Percentiles rank a stretch among this genome's conserved stretches.
These are phyloP conservation scores for Aspergillus hiratsukae DNA, from an alignment of 2,329 filamentous ascomycete species.

Conservation along the genomic window DNA sequence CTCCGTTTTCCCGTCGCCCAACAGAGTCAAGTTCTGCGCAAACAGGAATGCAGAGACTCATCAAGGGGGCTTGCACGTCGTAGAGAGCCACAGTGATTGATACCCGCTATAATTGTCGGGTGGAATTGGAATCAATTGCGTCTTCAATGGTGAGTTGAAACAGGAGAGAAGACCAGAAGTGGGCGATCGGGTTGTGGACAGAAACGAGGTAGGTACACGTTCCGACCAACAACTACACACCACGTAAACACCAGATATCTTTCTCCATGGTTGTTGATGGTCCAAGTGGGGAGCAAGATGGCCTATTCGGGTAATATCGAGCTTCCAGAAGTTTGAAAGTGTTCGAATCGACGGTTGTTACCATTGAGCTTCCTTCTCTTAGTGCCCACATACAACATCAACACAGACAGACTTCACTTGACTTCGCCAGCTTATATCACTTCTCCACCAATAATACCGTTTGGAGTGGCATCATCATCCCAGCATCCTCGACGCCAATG, in stretches of 20 bases:
- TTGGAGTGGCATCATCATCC: conserved; percentile 47
- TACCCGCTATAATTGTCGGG: neutral
- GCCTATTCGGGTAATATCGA: neutral
- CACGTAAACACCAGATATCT: neutral
- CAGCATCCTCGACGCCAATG: conserved; percentile 38
- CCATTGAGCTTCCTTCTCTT: no score
- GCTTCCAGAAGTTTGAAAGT: neutral
- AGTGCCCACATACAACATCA: neutral
- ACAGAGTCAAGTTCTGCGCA: neutral
- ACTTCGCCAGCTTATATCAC: conserved; percentile 18
- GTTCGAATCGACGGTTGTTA: neutral
- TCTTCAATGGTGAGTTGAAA: neutral
- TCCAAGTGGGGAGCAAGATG: neutral
- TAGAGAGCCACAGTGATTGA: no score
- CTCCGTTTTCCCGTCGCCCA: neutral
- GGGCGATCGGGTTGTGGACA: conserved; percentile 5
- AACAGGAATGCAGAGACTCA: neutral
- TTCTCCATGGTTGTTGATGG: neutral
- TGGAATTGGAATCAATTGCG: neutral
- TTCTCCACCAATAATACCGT: conserved; percentile 54
- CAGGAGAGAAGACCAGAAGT: neutral
- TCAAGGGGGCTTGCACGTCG: neutral
- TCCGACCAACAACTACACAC: no score
- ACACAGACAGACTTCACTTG: conserved; percentile 7
- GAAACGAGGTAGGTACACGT: neutral